Conservation (phyloP, 352 stramenopile species). For the Globisporangium spinosum region DNA sequence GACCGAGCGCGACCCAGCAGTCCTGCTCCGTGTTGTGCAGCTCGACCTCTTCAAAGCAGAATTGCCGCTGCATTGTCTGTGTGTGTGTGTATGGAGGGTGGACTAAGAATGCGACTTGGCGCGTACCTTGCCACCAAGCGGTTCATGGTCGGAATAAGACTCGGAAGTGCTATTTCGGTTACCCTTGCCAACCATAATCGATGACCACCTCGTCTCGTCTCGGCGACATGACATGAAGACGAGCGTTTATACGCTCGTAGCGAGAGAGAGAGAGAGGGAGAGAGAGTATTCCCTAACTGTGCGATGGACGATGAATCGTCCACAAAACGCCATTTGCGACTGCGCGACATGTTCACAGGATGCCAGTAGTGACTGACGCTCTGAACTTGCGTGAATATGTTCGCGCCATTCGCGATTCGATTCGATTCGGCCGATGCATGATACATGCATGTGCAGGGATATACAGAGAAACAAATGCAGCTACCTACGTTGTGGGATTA, state of each 20-base stretch:
- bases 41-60: conserved; percentile 83
- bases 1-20: conserved; percentile 48
- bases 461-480: neutral
- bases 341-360: neutral
- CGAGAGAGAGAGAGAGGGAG: too few relatives aligned
- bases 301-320: neutral
- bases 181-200: neutral
- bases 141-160: neutral
- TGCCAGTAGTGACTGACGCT: neutral
- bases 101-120: neutral
- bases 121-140: neutral
- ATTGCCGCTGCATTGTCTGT: conserved; percentile 33
- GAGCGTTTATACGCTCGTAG: too few relatives aligned
- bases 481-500: neutral
- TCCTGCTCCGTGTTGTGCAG: conserved; percentile 42
- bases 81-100: neutral
- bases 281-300: neutral
- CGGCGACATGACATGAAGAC: neutral
- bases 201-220: neutral
- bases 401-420: neutral
- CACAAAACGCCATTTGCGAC: neutral
- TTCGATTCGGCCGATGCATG: neutral
- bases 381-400: neutral
- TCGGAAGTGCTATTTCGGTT: neutral
- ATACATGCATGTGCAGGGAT: neutral